Evolutionary conservation across 140 eudicot genomes (phyloP).

Genomic region (Ambrosia hybrid): DNA sequence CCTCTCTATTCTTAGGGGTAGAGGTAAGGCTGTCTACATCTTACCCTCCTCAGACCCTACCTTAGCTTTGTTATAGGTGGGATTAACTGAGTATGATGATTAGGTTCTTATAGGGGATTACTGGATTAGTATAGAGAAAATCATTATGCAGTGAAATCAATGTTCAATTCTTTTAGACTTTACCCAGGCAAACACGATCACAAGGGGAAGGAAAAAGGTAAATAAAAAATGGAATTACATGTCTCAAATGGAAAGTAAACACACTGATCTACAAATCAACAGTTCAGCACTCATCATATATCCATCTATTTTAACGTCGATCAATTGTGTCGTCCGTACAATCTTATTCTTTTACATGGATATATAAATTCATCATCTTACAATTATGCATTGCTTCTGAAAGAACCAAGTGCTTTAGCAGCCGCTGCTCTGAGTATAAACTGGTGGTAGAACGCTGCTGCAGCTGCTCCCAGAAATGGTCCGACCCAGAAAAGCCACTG

Average conservation of each 20-base stretch:
- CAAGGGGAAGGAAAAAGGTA: not conserved
- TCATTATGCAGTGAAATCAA: too few relatives aligned
- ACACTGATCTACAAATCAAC: not conserved
- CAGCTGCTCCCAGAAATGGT: constrained; percentile 69
- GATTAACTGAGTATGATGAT: too few relatives aligned
- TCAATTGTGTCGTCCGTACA: not conserved
- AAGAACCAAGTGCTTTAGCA: constrained; percentile 60
- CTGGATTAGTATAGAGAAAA: too few relatives aligned
- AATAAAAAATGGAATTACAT: not conserved
- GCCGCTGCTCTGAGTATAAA: constrained; percentile 57
- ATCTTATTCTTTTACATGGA: constrained; percentile 10
- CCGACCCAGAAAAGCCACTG: constrained; percentile 95
- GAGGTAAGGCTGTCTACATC: too few relatives aligned
- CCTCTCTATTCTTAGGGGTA: too few relatives aligned
- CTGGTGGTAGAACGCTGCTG: constrained; percentile 72
- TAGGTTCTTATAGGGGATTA: too few relatives aligned
- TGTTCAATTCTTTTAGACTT: too few relatives aligned
- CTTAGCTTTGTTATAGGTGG: too few relatives aligned
- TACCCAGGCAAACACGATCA: not conserved
- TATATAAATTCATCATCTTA: not conserved
- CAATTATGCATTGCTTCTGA: constrained; percentile 46
- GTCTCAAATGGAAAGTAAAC: not conserved
- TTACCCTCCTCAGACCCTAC: too few relatives aligned
- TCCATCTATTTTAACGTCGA: not conserved
- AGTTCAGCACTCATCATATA: not conserved